Conservation (phyloP, 2,329 filamentous ascomycete species). For the Ascochyta viciae-villosae region DNA sequence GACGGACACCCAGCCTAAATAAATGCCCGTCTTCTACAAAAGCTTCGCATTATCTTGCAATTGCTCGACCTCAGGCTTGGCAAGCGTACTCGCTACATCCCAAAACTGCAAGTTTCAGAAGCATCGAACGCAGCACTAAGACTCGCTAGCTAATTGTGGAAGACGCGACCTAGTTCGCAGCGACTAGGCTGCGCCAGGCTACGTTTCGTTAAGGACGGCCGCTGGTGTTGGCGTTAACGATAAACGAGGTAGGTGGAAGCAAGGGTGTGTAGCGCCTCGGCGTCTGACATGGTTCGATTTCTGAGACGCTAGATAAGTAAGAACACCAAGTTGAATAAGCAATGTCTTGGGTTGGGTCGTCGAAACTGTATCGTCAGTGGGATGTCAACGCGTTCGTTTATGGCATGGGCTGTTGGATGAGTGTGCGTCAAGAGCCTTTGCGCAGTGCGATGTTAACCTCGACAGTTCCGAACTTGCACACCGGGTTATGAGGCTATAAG, state of each 20-base stretch:
- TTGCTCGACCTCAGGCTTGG: neutral
- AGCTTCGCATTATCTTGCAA: too few species aligned
- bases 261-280: slow-evolving; percentile 15
- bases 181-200: slow-evolving; percentile 14
- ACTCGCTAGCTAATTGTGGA: slow-evolving; percentile 15
- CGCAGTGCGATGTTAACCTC: neutral
- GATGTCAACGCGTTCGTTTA: neutral
- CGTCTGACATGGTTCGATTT: slow-evolving; percentile 10
- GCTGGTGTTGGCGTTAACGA: slow-evolving; percentile 6
- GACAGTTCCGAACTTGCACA: too few species aligned
- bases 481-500: too few species aligned
- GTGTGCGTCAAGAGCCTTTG: neutral
- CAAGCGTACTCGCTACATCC: neutral
- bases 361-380: too few species aligned
- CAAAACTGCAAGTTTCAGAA: slow-evolving; percentile 1
- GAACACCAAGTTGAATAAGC: neutral
- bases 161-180: slow-evolving; percentile 11
- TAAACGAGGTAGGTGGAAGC: slow-evolving; percentile 6
- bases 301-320: neutral
- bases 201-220: neutral
- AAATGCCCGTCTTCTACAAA: too few species aligned
- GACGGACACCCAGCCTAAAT: too few species aligned
- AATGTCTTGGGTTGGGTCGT: too few species aligned
- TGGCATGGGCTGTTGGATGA: too few species aligned
- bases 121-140: slow-evolving; percentile 21